Base-by-base conservation (phyloP, 495 filamentous ascomycete genomes). In the Antarctomyces pellizariae region DNA sequence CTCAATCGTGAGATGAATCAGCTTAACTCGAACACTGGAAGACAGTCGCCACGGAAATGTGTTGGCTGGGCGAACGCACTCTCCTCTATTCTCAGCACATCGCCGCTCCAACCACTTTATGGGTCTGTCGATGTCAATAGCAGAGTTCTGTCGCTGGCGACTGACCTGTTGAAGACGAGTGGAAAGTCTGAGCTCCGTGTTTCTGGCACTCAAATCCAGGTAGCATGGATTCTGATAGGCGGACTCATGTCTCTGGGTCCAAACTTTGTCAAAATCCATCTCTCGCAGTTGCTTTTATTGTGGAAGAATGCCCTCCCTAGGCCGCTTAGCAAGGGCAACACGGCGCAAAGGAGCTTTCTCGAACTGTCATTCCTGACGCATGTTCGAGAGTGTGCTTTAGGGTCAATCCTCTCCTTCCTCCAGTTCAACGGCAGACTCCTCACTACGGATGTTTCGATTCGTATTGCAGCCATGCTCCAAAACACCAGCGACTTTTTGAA, bases 221-320 rank as follows among this genome's bases (percentile, higher is more conserved):
- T 95, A 3, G 84, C 86, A 11, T 99, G 86, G 86, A 90, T 90
- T 22, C 49, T 99, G 28, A 89, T 99, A 30, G 86, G 86, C 18
- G 86, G 86, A 0, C 50, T 99, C 13, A 95, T 95, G 89, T 76
- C 83, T 4, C 57, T 95, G 2, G 86, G 86, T 0, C 89, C 89
- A 3, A 93, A 90, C 44, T 99, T 99, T 45, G 84, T 95, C 48
- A 99, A 99, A 49, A 95, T 92, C 21, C 86, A 95, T 52, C 59
- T 99, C 11, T 84, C 84, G 2, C 86, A 95, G 46, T 54, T 99
- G 24, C 69, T 95, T 28, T 50, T 95, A n/a, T 58, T 99, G 7
- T 99, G 86, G 86, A 92, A 90, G 46, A 95, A 92, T 50, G 83
- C 86, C 2, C 53, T 99, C 18, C 86, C 86, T 3, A 91, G 80